A percentile compares a stretch with the other conserved stretches of the same genome.
Evolutionary conservation across 805 yeast species (phyloP).

Genomic region (Lipomyces anomalus): DNA sequence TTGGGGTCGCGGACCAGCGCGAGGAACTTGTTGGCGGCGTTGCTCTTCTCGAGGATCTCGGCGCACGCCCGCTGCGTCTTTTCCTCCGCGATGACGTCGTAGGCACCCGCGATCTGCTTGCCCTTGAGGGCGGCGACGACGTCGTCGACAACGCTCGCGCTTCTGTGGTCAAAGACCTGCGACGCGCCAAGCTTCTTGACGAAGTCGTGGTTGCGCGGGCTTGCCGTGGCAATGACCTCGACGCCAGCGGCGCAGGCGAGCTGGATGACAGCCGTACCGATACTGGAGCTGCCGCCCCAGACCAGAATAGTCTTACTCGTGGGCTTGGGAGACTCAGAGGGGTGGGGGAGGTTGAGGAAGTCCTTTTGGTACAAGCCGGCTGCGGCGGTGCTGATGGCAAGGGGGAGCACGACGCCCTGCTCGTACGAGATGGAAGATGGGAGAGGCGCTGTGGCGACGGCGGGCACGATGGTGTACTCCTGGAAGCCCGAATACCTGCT

Average conservation of each 20-base stretch:
- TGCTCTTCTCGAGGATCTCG: slow-evolving; percentile 2
- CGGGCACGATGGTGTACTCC: slow-evolving; percentile 15
- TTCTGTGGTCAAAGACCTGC: slow-evolving; percentile 43
- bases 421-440: slow-evolving; percentile 23
- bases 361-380: slow-evolving; percentile 1
- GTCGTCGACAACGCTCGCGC: slow-evolving; percentile 15
- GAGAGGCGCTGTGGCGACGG: slow-evolving; percentile 8
- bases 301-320: slow-evolving; percentile 36
- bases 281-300: slow-evolving; percentile 67
- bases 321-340: slow-evolving; percentile 1
- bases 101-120: slow-evolving; percentile 3
- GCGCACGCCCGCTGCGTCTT: not conserved
- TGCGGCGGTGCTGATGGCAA: slow-evolving; percentile 21
- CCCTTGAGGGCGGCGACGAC: slow-evolving; percentile 2
- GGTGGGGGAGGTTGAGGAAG: slow-evolving; percentile 1
- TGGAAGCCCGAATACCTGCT: slow-evolving; percentile 18
- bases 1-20: not conserved
- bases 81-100: slow-evolving; percentile 4
- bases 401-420: slow-evolving; percentile 24
- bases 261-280: slow-evolving; percentile 57
- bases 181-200: slow-evolving; percentile 48
- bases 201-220: slow-evolving; percentile 40
- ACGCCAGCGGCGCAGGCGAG: slow-evolving; percentile 47
- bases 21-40: slow-evolving; percentile 3
- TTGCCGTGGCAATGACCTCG: slow-evolving; percentile 48